Conservation (phyloP, 176 grass and related monocot species). For the Oryza officinalis region DNA sequence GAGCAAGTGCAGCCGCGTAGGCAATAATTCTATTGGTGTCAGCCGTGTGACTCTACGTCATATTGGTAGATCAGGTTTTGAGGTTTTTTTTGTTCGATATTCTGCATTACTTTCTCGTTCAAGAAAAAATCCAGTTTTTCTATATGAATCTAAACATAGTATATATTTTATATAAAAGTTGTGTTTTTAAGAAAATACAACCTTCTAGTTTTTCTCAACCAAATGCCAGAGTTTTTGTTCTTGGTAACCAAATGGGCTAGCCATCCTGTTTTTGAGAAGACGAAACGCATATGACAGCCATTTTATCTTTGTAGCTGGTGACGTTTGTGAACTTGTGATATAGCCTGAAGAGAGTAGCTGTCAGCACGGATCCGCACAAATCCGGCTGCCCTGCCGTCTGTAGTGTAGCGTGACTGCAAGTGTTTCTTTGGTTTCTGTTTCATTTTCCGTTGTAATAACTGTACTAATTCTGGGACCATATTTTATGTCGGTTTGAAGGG, state of each 20-base stretch:
- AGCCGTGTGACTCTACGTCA: too few relatives aligned
- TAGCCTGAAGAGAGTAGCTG: too few relatives aligned
- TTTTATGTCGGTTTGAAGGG: too few relatives aligned
- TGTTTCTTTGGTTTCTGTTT: not conserved
- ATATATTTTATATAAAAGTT: too few relatives aligned
- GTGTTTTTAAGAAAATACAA: too few relatives aligned
- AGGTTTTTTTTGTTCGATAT: not conserved
- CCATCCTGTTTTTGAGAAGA: not conserved
- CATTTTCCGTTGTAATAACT: not conserved
- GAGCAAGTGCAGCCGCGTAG: too few relatives aligned
- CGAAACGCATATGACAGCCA: not conserved
- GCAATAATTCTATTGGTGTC: too few relatives aligned
- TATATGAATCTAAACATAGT: too few relatives aligned
- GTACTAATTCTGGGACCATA: not conserved
- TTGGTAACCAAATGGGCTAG: not conserved
- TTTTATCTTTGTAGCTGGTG: not conserved
- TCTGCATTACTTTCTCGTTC: not conserved
- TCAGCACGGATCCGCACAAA: too few relatives aligned
- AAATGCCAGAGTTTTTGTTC: not conserved
- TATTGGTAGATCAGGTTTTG: slow-evolving; percentile 10
- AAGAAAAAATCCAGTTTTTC: too few relatives aligned
- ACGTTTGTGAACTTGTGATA: not conserved
- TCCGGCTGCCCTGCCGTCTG: too few relatives aligned
- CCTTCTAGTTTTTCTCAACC: not conserved
- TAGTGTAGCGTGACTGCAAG: too few relatives aligned